Conservation (phyloP, 2,329 filamentous ascomycete genomes). For the Trichophyton rubrum region DNA sequence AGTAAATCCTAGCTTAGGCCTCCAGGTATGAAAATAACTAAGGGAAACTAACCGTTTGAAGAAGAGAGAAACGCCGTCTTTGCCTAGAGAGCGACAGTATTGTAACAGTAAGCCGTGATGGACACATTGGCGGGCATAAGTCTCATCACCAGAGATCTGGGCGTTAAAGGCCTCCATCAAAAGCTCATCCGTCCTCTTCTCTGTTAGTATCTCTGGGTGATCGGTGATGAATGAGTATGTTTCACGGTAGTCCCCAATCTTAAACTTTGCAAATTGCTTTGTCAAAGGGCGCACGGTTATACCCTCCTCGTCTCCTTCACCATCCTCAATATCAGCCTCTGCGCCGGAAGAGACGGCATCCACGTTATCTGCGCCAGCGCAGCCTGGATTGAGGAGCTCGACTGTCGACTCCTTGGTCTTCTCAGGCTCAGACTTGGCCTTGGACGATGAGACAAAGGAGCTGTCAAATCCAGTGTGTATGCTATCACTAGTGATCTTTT, state of each 20-base stretch:
- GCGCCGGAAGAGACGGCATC: constrained; percentile 42
- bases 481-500: constrained; percentile 87
- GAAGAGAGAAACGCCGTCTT: constrained; percentile 79
- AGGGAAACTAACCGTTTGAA: constrained; percentile 58
- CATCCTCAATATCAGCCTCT: constrained; percentile 44
- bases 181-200: constrained; percentile 81
- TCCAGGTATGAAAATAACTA: not conserved
- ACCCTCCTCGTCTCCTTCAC: constrained; percentile 54
- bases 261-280: constrained; percentile 71
- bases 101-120: constrained; percentile 87
- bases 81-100: constrained; percentile 82
- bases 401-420: constrained; percentile 36
- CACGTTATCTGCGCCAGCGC: constrained; percentile 23
- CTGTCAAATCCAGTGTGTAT: constrained; percentile 84
- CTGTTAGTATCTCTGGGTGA: constrained; percentile 65
- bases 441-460: constrained; percentile 59
- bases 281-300: constrained; percentile 64
- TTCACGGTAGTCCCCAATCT: constrained; percentile 57
- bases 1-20: not conserved
- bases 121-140: constrained; percentile 73
- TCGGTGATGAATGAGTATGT: constrained; percentile 65
- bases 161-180: constrained; percentile 85
- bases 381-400: constrained; percentile 63
- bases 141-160: constrained; percentile 61
- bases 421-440: constrained; percentile 26